phyloP scores from a whole-genome alignment of 345 rosid species.

The Boechera retrofracta region DNA sequence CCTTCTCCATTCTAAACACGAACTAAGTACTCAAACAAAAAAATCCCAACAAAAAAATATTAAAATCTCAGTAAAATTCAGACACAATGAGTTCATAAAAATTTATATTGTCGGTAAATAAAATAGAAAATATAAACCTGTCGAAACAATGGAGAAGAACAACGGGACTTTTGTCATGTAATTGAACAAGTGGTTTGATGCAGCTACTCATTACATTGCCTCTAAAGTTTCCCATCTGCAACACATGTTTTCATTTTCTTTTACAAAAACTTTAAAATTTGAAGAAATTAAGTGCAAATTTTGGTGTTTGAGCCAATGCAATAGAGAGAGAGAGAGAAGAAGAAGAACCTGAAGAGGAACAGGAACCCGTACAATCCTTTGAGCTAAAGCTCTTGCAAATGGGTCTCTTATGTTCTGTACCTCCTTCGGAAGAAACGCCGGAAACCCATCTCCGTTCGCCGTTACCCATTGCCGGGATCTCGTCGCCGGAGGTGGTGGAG shows the following conservation, averaged over 20 bases:
- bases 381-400: constrained; percentile 72
- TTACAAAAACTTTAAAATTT: background rate
- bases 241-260: constrained; percentile 13
- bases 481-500: constrained; percentile 31
- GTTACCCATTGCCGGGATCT: constrained; percentile 29
- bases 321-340: background rate
- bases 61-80: background rate
- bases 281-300: background rate
- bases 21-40: constrained; percentile 44
- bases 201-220: constrained; percentile 77
- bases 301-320: background rate
- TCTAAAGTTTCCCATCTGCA: constrained; percentile 57
- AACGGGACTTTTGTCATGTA: constrained; percentile 54
- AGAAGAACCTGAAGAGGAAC: constrained; percentile 61
- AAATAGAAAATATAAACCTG: constrained; percentile 52
- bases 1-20: constrained; percentile 86
- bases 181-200: constrained; percentile 55
- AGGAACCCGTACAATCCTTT: constrained; percentile 69
- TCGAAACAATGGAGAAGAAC: constrained; percentile 91
- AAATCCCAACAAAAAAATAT: background rate
- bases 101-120: background rate
- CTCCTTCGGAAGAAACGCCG: constrained; percentile 79
- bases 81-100: constrained; percentile 12
- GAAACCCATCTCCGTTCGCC: constrained; percentile 55
- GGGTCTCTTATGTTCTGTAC: constrained; percentile 79